phyloP scores from a whole-genome alignment of 441 rosid genomes.

The Erodium chrysanthum region DNA sequence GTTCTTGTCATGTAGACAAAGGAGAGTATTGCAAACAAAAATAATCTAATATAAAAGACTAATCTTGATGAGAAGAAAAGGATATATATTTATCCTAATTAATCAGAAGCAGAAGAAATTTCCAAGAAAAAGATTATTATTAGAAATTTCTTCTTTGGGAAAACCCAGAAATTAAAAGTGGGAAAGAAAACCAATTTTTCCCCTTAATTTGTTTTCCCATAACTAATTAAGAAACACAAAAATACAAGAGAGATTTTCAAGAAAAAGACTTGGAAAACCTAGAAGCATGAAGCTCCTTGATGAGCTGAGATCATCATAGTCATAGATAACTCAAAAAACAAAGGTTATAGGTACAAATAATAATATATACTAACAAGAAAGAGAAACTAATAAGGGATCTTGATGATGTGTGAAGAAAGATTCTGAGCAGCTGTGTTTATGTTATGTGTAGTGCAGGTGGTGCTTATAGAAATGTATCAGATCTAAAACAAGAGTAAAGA shows the following conservation, averaged over 20 bases:
- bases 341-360: too few species aligned
- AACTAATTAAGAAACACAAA: not conserved
- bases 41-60: too few species aligned
- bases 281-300: not conserved
- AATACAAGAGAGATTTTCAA: too few species aligned
- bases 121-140: not conserved
- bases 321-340: too few species aligned
- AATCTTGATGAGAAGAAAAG: too few species aligned
- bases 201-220: not conserved
- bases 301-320: too few species aligned
- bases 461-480: not conserved
- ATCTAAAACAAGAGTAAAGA: not conserved
- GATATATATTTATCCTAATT: not conserved
- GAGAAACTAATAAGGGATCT: not conserved
- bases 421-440: not conserved
- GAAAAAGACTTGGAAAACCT: not conserved
- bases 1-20: too few species aligned
- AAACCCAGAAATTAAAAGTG: not conserved
- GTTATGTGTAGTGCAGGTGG: not conserved
- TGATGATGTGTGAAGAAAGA: conserved; percentile 1
- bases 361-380: too few species aligned
- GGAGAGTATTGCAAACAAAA: too few species aligned
- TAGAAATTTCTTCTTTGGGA: not conserved
- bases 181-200: too few species aligned
- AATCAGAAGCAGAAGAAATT: not conserved